Evolutionary conservation across 331 rosid genomes (phyloP), one percentile per base, ranked within the genome.

Genomic region (Quercus tomentella): DNA sequence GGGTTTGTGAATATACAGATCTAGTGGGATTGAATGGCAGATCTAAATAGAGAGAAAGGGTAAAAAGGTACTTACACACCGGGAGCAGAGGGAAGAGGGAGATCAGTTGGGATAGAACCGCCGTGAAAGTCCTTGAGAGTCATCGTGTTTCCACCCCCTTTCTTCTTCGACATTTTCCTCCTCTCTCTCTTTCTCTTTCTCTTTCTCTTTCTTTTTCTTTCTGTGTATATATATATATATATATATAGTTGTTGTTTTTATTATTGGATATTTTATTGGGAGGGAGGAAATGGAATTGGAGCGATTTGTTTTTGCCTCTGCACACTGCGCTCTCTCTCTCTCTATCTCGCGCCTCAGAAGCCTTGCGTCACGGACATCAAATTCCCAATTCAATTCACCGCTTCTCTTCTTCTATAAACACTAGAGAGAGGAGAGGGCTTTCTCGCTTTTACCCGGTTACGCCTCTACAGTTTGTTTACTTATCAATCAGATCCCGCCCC

Each of bases 41-140:
- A 49, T 49, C 54, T 49, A 49, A 49, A 49, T 49, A 14, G 1
- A 49, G 49, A 56, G 7, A n/a, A 49, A 11, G 3, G 77, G 67
- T 75, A n/a, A 82, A 80, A 75, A 58, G 90, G 81, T 26, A 84
- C 98, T 88, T 85, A 96, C 98, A 92, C 89, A 82, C 98, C 97
- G 5, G 98, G 97, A 74, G 99, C 99, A 37, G 99, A 93, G 68
- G 98, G 99, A 72, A 96, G 97, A 82, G 97, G 91, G 76, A 96
- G 98, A 92, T 96, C 97, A 77, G 93, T 85, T 52, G 98, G 99
- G 20, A 96, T 96, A 52, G 94, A 93, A 23, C 98, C 98, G 69
- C 99, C 99, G 79, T 96, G 99, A 80, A 96, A 96, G 83, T 96
- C 99, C 86, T 92, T 96, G 56, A 96, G 96, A 65, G 97, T 96